Evolutionary conservation across 768 basidiomycete genomes (phyloP).

Genomic region (Piloderma croceum): DNA sequence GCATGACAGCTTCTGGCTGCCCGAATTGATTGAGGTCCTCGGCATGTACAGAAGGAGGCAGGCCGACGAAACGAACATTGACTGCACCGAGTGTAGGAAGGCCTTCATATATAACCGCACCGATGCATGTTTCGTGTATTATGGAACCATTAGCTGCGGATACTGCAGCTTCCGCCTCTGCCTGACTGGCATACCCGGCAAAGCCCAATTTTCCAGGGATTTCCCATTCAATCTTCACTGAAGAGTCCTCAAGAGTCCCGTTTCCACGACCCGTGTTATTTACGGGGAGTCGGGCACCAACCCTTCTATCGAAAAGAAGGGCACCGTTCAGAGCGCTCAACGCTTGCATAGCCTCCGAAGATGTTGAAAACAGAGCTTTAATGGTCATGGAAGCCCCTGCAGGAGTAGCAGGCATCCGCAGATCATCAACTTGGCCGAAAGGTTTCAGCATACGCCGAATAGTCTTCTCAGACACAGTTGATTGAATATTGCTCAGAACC

Average conservation of each 20-base stretch:
- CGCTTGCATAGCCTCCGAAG: slow-evolving; percentile 50
- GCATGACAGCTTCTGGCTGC: slow-evolving; percentile 43
- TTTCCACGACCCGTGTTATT: slow-evolving; percentile 29
- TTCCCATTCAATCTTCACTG: slow-evolving; percentile 56
- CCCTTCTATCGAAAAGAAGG: slow-evolving; percentile 29
- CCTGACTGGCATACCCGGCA: slow-evolving; percentile 51
- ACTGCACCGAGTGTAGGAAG: slow-evolving; percentile 52
- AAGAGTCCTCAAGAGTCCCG: slow-evolving; percentile 45
- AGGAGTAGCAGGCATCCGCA: slow-evolving; percentile 26
- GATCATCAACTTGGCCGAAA: slow-evolving; percentile 43
- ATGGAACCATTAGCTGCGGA: slow-evolving; percentile 31
- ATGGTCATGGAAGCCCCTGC: slow-evolving; percentile 23
- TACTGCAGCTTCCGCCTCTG: slow-evolving; percentile 48
- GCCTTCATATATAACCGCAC: slow-evolving; percentile 48
- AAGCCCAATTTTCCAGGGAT: slow-evolving; percentile 53
- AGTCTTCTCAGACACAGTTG: slow-evolving; percentile 23
- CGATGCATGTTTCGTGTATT: slow-evolving; percentile 36
- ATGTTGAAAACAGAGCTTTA: slow-evolving; percentile 42
- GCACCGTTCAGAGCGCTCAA: slow-evolving; percentile 45
- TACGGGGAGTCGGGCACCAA: slow-evolving; percentile 44
- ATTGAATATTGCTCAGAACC: slow-evolving; percentile 46
- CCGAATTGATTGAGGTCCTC: slow-evolving; percentile 42
- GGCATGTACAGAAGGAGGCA: slow-evolving; percentile 42
- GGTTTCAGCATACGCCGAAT: slow-evolving; percentile 35
- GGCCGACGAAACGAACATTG: slow-evolving; percentile 54